phyloP scores from a whole-genome alignment of 176 grass and related monocot genomes.

The Oryza brachyantha region DNA sequence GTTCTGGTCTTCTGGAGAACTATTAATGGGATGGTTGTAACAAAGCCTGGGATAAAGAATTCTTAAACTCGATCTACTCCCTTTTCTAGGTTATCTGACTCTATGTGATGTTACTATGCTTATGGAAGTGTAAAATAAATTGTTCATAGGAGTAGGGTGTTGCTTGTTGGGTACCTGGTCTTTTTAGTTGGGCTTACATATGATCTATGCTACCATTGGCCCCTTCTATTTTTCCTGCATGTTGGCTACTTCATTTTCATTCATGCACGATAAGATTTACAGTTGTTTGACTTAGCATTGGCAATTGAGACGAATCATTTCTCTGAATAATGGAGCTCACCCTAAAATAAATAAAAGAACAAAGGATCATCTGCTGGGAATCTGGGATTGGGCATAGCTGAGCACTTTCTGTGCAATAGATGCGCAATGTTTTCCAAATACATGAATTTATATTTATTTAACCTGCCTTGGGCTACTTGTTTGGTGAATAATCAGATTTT shows the following conservation, averaged over 20 bases:
- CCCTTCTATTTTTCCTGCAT: neutral
- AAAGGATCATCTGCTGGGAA: neutral
- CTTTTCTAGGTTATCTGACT: neutral
- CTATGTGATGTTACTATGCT: neutral
- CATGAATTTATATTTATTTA: neutral
- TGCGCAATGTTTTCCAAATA: neutral
- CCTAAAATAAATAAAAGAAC: neutral
- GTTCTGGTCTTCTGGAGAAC: slow-evolving; percentile 24
- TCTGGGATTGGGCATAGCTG: neutral
- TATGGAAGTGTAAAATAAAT: neutral
- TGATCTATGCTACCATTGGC: neutral
- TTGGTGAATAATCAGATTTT: neutral
- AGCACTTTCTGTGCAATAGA: neutral
- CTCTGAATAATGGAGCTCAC: neutral
- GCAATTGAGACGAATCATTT: neutral
- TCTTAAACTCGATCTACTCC: neutral
- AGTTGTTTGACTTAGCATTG: neutral
- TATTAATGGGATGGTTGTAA: slow-evolving; percentile 32
- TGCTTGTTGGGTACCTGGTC: neutral
- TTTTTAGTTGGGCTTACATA: neutral
- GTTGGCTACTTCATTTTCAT: neutral
- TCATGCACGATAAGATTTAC: neutral
- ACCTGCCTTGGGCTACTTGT: neutral
- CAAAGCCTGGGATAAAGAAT: slow-evolving; percentile 13
- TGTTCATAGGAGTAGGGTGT: neutral